Evolutionary conservation across 2,329 filamentous ascomycete species (phyloP).

Genomic region (Chaetoscypha palmicola): DNA sequence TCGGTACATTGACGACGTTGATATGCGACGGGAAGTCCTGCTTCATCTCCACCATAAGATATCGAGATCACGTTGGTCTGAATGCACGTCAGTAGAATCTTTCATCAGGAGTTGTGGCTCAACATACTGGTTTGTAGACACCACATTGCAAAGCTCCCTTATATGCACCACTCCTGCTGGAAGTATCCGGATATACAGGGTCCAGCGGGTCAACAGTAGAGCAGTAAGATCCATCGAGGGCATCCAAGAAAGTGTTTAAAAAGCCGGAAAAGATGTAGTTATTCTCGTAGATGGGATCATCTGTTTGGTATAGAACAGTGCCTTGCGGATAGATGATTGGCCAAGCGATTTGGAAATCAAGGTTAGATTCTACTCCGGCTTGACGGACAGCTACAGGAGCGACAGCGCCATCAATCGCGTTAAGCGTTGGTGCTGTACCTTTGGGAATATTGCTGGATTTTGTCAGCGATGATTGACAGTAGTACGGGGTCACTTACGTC

Average conservation of each 20-base stretch:
- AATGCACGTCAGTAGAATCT: not conserved
- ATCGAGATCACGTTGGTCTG: constrained; percentile 47
- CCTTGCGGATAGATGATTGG: constrained; percentile 42
- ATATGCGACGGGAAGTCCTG: constrained; percentile 53
- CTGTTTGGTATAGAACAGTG: constrained; percentile 38
- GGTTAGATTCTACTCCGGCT: constrained; percentile 34
- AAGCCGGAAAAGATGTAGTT: constrained; percentile 35
- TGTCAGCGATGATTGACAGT: constrained; percentile 15
- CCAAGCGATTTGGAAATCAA: constrained; percentile 40
- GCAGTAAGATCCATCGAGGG: constrained; percentile 43
- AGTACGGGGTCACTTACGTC: constrained; percentile 33
- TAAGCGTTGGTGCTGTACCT: constrained; percentile 34
- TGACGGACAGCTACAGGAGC: constrained; percentile 28
- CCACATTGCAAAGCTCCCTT: constrained; percentile 16
- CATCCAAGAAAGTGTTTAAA: constrained; percentile 42
- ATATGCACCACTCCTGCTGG: constrained; percentile 10
- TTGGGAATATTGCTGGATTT: constrained; percentile 29
- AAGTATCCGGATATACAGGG: constrained; percentile 10
- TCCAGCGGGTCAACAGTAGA: constrained; percentile 14
- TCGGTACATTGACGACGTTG: constrained; percentile 54
- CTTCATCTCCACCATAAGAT: constrained; percentile 58
- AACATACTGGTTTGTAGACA: constrained; percentile 32
- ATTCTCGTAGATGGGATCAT: constrained; percentile 35
- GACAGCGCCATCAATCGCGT: constrained; percentile 35
- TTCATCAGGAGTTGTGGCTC: not conserved